Evolutionary conservation across 768 basidiomycete genomes (phyloP).

Genomic region (Macrolepiota albuminosa): DNA sequence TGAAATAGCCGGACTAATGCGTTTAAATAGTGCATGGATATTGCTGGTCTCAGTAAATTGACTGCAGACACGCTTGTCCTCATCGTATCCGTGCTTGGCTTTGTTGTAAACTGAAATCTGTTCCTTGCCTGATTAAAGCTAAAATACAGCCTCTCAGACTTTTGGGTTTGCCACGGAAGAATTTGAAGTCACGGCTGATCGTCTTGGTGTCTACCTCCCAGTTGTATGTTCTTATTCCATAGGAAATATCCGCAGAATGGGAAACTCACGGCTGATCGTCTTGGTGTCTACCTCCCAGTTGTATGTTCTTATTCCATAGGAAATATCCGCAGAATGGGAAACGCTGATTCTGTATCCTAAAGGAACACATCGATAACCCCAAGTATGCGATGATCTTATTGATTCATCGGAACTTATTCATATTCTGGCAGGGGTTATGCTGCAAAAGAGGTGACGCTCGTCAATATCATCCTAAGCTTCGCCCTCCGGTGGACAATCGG

Average conservation of each 20-base stretch:
- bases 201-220: slow-evolving; percentile 74
- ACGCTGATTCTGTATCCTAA: neutral
- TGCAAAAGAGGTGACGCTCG: slow-evolving; percentile 67
- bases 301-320: slow-evolving; percentile 26
- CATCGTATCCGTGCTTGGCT: slow-evolving; percentile 53
- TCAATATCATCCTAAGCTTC: slow-evolving; percentile 62
- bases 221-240: slow-evolving; percentile 34
- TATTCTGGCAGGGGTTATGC: slow-evolving; percentile 51
- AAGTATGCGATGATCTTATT: slow-evolving; percentile 34
- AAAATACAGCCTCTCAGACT: slow-evolving; percentile 29
- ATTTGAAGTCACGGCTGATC: slow-evolving; percentile 68
- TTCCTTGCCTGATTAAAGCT: neutral
- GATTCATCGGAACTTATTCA: neutral
- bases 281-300: slow-evolving; percentile 74
- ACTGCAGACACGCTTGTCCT: slow-evolving; percentile 60
- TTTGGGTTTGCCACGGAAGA: slow-evolving; percentile 63
- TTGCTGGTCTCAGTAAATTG: slow-evolving; percentile 62
- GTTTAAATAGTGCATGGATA: slow-evolving; percentile 55
- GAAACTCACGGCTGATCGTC: slow-evolving; percentile 54
- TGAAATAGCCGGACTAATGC: neutral
- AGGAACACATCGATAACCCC: slow-evolving; percentile 80
- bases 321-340: neutral
- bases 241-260: neutral
- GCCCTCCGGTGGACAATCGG: slow-evolving; percentile 65
- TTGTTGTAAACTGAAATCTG: slow-evolving; percentile 34